Evolutionary conservation across 345 rosid species (phyloP), one percentile per base, ranked within the genome.

Genomic region (Boechera stricta): DNA sequence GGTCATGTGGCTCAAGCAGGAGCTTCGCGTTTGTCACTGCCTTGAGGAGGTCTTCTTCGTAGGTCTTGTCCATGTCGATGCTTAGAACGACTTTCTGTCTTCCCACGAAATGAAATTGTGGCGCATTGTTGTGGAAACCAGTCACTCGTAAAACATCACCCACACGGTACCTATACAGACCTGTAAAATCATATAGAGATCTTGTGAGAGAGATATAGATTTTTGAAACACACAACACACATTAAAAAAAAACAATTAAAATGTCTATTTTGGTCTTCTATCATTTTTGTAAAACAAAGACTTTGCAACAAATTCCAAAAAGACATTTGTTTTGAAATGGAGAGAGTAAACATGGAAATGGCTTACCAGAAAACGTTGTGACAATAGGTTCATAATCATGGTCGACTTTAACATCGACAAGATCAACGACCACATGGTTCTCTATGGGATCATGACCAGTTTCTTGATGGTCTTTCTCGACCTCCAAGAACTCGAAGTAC

Each of bases 61-160:
- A 86, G 53, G 98, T 93, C 82, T 90, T 93, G 77, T 93, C 98
- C 0, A 91, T 83, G 79, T 91, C 97, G 5, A 93, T 82, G 82
- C 97, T 91, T 47, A 93, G 73, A 42, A 91, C 86, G 28, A 90
- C 94, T 52, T 93, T 93, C 75, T 90, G 77, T 81, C 98, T 69
- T 36, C 87, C 88, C 41, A 93, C 87, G 36, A 91, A 85, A 35
- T 83, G 77, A 74, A 93, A 91, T 16, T 88, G 91, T 26, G 98
- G 97, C 3, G 95, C 88, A 3, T 81, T 86, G 82, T 90, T 88
- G 85, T 89, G 75, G 84, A 90, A 91, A 33, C 90, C 93, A 0
- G 95, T 84, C 64, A 84, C 95, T 86, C 77, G 80, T 26, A 91
- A 87, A 77, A 93, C 85, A 77, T 93, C 98, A 5, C 97, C 98